Base-by-base conservation (phyloP, 2,329 filamentous ascomycete species). In the Annulohypoxylon truncatum region DNA sequence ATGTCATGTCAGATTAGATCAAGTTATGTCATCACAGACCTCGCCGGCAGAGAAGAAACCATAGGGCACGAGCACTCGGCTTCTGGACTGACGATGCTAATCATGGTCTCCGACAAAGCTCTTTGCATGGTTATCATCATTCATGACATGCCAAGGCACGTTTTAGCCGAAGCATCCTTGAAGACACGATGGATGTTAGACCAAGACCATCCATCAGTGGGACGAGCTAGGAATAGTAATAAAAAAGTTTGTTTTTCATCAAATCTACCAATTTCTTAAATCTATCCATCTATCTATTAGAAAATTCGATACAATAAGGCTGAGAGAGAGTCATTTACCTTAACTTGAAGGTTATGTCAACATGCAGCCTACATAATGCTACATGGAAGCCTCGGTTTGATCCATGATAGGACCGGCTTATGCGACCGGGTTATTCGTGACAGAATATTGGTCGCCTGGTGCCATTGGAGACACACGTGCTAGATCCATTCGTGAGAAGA, bases 1-100 rank as follows among this genome's bases (percentile, higher is more conserved):
- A 59, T 68, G 70, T 70, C 77, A 77, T 79, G 76, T 88, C 85
- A 88, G 85, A 88, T 88, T 88, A 88, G 86, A 88, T 89, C 86
- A 88, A 88, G 86, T 88, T 81, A 83, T 80, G 75, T 80, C 80
- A 75, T 82, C 81, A 82, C 75, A 18, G 79, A 82, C 80, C 69
- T 71, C 59, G 67, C 74, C 74, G 75, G 71, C 72, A 74, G 73
- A 67, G 70, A 77, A 76, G 79, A 77, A 85, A 86, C 85, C 85
- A 81, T 79, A 85, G 79, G 68, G 59, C 59, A 24, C 28, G 55
- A 56, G 52, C 65, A 73, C 80, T 83, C 84, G 86, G 85, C 81
- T 88, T 85, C 85, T 78, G 75, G 68, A 65, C 71, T 63, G 70
- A 71, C 70, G 66, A 55, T 69, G 22, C 18, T 26, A 64, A 62